phyloP scores from a whole-genome alignment of 371 early-diverging fungal genomes.

The Coemansia sp. region DNA sequence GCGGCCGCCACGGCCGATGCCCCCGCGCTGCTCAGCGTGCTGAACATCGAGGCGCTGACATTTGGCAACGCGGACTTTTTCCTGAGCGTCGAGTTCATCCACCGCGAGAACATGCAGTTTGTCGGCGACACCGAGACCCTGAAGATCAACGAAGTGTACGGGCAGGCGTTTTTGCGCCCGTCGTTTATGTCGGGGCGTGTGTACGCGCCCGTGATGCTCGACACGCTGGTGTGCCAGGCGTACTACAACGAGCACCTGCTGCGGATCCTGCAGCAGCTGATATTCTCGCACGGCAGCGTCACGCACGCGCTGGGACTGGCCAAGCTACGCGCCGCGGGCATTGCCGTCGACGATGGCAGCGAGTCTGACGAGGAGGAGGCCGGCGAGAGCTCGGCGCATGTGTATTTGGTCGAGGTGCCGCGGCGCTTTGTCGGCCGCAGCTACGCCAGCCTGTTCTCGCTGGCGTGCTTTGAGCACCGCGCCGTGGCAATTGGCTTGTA shows the following conservation, averaged over 20 bases:
- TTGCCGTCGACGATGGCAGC: constrained; percentile 5
- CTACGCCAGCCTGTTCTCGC: constrained; percentile 51
- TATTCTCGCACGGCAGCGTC: constrained; percentile 52
- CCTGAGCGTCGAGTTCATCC: constrained; percentile 67
- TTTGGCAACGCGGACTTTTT: constrained; percentile 53
- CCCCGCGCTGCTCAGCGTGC: constrained; percentile 59
- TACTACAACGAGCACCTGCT: constrained; percentile 61
- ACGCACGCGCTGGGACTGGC: constrained; percentile 45
- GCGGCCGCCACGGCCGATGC: constrained; percentile 59
- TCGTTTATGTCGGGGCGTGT: constrained; percentile 69
- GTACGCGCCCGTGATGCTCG: constrained; percentile 63
- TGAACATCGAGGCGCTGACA: constrained; percentile 69
- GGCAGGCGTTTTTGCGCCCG: constrained; percentile 57
- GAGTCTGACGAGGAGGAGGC: constrained; percentile 1
- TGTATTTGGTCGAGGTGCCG: constrained; percentile 52
- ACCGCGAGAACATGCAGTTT: constrained; percentile 70
- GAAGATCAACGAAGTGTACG: constrained; percentile 54
- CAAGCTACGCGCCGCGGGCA: constrained; percentile 44
- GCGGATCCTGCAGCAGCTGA: constrained; percentile 55
- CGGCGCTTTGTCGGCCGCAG: constrained; percentile 38
- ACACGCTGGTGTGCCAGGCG: constrained; percentile 66
- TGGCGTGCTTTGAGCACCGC: constrained; percentile 47
- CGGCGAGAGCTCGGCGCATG: constrained; percentile 24
- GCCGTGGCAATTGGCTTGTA: constrained; percentile 62
- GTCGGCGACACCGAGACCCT: constrained; percentile 61